These are phyloP conservation scores for Solanum gracilifrons DNA, from an alignment of 257 asterid genomes.

Conservation along the genomic window DNA sequence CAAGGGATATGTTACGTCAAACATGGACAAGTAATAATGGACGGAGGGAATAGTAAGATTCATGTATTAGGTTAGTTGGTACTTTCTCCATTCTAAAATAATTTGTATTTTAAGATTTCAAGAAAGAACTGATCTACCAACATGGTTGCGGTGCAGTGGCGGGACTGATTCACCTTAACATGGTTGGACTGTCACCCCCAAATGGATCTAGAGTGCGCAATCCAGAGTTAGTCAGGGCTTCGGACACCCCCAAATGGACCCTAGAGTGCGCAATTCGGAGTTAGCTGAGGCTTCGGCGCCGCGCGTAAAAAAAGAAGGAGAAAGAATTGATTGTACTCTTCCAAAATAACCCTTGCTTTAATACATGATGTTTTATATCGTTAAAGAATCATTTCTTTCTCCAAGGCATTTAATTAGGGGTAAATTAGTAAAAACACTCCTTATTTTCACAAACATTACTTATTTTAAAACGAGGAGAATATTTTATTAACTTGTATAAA, in stretches of 20 bases:
- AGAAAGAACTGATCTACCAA: not conserved
- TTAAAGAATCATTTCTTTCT: not conserved
- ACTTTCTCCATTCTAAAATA: not conserved
- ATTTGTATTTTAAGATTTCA: not conserved
- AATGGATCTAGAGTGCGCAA: accelerated
- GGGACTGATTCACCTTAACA: accelerated
- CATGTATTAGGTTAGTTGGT: not conserved
- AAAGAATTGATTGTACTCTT: not conserved
- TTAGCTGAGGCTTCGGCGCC: not conserved
- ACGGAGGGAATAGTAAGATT: too few species aligned
- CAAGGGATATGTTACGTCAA: not conserved
- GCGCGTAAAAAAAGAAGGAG: too few species aligned
- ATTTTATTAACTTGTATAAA: not conserved
- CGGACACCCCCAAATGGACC: not conserved
- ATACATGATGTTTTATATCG: not conserved
- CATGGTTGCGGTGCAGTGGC: not conserved
- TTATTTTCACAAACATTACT: not conserved
- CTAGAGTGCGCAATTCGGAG: not conserved
- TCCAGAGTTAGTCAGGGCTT: not conserved
- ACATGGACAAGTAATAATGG: not conserved
- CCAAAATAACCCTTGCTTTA: not conserved
- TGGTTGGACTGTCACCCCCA: not conserved
- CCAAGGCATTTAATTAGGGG: not conserved
- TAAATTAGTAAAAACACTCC: not conserved
- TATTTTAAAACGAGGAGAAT: too few species aligned